Percentiles rank a stretch among this genome's conserved stretches.
These are phyloP conservation scores for Kalanchoe fedtschenkoi DNA, from an alignment of 164 flowering plant species.

Conservation along the genomic window DNA sequence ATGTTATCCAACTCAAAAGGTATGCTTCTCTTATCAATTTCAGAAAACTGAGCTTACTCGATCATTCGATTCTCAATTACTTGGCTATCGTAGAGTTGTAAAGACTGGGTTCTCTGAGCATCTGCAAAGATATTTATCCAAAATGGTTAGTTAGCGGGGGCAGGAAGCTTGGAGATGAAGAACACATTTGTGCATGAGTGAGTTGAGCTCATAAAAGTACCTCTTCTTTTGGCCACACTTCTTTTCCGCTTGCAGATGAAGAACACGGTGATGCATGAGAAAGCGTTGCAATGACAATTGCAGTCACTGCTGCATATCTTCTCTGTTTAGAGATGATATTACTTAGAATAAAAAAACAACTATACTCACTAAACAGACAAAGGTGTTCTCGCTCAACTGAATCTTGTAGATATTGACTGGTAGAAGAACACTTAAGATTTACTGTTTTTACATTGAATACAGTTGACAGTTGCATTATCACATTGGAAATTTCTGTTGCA, in stretches of 20 bases:
- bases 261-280: constrained; percentile 11
- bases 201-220: constrained; percentile 7
- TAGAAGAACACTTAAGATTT: background rate
- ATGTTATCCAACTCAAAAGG: constrained; percentile 20
- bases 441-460: constrained; percentile 9
- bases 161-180: too few relatives aligned
- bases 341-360: too few relatives aligned
- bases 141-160: too few relatives aligned
- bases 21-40: constrained; percentile 20
- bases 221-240: constrained; percentile 12
- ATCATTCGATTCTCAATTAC: constrained; percentile 15
- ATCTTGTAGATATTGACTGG: too few relatives aligned
- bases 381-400: too few relatives aligned
- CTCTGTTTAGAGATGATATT: background rate
- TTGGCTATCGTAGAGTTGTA: constrained; percentile 16
- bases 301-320: background rate
- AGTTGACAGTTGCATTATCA: constrained; percentile 9
- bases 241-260: constrained; percentile 11
- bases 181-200: too few relatives aligned
- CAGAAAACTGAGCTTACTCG: constrained; percentile 17
- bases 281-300: background rate
- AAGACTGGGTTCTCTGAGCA: background rate
- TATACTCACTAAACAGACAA: too few relatives aligned
- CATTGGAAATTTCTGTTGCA: constrained; percentile 13
- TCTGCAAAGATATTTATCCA: background rate